These are phyloP conservation scores for Rhynchospora tenuis DNA, from an alignment of 176 grass and related monocot genomes.

Conservation along the genomic window DNA sequence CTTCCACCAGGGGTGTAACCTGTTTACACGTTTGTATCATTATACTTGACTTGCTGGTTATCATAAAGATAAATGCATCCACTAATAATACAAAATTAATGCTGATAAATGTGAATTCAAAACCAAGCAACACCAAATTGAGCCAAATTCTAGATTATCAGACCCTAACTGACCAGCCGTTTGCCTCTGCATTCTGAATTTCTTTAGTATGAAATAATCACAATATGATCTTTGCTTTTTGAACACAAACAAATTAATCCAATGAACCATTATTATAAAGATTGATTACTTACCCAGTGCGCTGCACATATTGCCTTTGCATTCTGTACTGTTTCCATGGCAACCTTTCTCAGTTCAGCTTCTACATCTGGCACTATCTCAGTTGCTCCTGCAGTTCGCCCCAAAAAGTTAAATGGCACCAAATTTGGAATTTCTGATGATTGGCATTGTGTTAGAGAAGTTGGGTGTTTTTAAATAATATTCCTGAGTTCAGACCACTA, in stretches of 20 bases:
- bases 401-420: not conserved
- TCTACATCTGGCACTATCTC: slow-evolving; percentile 44
- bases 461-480: not conserved
- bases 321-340: slow-evolving; percentile 35
- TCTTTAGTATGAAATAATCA: too few relatives aligned
- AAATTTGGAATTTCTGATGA: not conserved
- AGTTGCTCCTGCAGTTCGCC: slow-evolving; percentile 19
- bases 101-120: not conserved
- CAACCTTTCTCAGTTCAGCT: slow-evolving; percentile 36
- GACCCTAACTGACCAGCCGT: too few relatives aligned
- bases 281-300: slow-evolving; percentile 26
- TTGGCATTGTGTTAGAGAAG: not conserved
- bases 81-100: not conserved
- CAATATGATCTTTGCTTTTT: not conserved
- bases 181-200: too few relatives aligned
- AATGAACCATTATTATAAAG: not conserved
- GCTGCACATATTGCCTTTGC: slow-evolving; percentile 37
- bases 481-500: not conserved
- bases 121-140: not conserved
- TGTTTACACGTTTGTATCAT: not conserved
- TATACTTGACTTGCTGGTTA: not conserved
- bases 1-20: slow-evolving; percentile 42
- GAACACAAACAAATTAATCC: not conserved
- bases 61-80: not conserved
- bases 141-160: not conserved